Conservation (phyloP, 345 rosid genomes). For the Brassica incana region DNA sequence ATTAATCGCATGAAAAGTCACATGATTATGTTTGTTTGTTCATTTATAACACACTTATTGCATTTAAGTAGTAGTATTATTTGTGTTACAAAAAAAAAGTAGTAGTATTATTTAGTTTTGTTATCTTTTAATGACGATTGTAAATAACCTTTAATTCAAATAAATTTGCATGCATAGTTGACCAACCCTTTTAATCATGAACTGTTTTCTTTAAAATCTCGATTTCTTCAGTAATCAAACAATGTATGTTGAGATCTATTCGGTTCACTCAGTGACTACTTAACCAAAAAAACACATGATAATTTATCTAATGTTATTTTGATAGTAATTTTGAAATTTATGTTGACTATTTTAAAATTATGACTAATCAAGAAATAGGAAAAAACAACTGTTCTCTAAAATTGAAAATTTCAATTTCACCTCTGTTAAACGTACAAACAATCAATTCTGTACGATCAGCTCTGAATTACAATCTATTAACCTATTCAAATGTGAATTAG, state of each 20-base stretch:
- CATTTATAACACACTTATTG: slow-evolving; percentile 20
- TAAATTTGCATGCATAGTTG: slow-evolving; percentile 16
- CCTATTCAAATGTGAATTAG: not conserved
- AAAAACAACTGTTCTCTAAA: not conserved
- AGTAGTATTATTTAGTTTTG: not conserved
- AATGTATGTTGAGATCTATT: not conserved
- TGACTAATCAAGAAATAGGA: not conserved
- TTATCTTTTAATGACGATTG: slow-evolving; percentile 1
- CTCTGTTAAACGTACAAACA: not conserved
- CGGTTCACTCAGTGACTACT: not conserved
- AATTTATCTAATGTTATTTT: not conserved
- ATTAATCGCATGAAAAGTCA: slow-evolving; percentile 36
- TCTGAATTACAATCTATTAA: not conserved
- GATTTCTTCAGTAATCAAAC: not conserved
- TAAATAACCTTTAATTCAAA: slow-evolving; percentile 34
- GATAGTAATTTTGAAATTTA: not conserved
- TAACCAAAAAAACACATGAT: not conserved
- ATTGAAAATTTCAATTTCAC: not conserved
- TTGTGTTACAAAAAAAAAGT: too few relatives aligned
- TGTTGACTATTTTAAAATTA: not conserved
- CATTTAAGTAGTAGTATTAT: not conserved
- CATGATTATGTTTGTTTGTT: slow-evolving; percentile 32
- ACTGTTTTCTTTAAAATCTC: not conserved
- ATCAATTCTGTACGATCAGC: not conserved
- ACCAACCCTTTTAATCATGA: not conserved